Conservation (phyloP, 306 rosid species). For the Castanea sativa region DNA sequence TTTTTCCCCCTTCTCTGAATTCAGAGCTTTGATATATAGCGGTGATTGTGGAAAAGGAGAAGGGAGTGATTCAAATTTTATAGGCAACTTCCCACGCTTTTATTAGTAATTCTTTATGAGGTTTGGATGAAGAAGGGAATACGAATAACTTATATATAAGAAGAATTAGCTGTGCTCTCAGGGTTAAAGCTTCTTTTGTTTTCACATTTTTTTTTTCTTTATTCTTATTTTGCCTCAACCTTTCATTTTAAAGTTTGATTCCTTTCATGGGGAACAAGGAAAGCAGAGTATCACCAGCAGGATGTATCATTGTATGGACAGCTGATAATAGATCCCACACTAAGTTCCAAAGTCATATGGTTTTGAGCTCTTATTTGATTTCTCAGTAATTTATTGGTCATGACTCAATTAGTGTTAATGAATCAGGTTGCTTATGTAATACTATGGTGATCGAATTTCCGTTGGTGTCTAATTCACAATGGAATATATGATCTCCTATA, state of each 20-base stretch:
- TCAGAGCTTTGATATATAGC: not conserved
- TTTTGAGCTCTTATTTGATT: not conserved
- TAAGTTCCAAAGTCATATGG: not conserved
- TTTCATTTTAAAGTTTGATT: constrained; percentile 34
- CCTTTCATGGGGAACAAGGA: constrained; percentile 64
- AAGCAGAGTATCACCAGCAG: constrained; percentile 45
- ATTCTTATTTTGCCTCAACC: constrained; percentile 21
- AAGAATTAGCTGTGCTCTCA: constrained; percentile 33
- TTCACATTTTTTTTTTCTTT: constrained; percentile 25
- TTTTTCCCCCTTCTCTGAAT: not conserved
- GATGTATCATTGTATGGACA: not conserved
- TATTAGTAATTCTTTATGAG: constrained; percentile 3
- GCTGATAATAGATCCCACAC: not conserved
- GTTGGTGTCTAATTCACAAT: too few species aligned
- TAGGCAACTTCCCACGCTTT: constrained; percentile 22
- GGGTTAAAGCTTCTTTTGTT: constrained; percentile 56
- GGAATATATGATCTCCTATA: too few species aligned
- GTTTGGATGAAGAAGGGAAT: constrained; percentile 19
- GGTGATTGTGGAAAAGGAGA: not conserved
- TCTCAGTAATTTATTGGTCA: not conserved
- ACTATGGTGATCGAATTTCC: too few species aligned
- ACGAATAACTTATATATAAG: constrained; percentile 34
- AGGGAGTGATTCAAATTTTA: constrained; percentile 13
- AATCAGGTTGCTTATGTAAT: too few species aligned
- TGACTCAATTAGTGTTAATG: too few species aligned